These are phyloP conservation scores for Xylaria grammica DNA, from an alignment of 495 filamentous ascomycete genomes.

Conservation along the genomic window DNA sequence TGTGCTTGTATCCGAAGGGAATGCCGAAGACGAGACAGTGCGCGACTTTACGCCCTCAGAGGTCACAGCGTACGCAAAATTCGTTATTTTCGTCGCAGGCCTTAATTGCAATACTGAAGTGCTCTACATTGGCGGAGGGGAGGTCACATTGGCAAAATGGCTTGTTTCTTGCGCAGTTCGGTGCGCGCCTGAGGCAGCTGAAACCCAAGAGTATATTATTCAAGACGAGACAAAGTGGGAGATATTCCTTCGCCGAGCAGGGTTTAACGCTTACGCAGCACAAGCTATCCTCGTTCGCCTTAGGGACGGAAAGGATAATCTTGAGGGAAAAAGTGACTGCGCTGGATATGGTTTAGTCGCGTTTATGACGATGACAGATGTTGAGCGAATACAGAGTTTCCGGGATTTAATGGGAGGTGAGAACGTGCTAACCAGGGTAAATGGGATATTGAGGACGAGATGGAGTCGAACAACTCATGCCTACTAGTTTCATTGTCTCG, in stretches of 20 bases:
- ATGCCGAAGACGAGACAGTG: constrained; percentile 42
- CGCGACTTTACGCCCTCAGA: constrained; percentile 51
- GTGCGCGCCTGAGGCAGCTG: constrained; percentile 40
- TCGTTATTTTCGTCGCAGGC: constrained; percentile 55
- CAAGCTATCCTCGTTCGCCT: constrained; percentile 66
- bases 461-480: constrained; percentile 35
- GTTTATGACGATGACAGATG: constrained; percentile 62
- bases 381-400: constrained; percentile 53
- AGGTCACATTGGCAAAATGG: constrained; percentile 63
- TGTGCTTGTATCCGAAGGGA: constrained; percentile 68
- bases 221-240: constrained; percentile 72
- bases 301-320: constrained; percentile 42
- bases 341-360: constrained; percentile 52
- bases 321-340: constrained; percentile 19
- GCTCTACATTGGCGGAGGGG: constrained; percentile 62
- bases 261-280: constrained; percentile 82
- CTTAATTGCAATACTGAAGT: constrained; percentile 50
- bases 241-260: constrained; percentile 70
- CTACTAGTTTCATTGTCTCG: neutral
- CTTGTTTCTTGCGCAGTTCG: constrained; percentile 54
- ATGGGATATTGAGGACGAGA: constrained; percentile 39
- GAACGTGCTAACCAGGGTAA: constrained; percentile 57
- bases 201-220: constrained; percentile 34
- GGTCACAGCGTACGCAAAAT: constrained; percentile 56
- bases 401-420: constrained; percentile 56